Evolutionary conservation across 345 rosid species (phyloP).

Genomic region (Euphorbia pulcherrima): DNA sequence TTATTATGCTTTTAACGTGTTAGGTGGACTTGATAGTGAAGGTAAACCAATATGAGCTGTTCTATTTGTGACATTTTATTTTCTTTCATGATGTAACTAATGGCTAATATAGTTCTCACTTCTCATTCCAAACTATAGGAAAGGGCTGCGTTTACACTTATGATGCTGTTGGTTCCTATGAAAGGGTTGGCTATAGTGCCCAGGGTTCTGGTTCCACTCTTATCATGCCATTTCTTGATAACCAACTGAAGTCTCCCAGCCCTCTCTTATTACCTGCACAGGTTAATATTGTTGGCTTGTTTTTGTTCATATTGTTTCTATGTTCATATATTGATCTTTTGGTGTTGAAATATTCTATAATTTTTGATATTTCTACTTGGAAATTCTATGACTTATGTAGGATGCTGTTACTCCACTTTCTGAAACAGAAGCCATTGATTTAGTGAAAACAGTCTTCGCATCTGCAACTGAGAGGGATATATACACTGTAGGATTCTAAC

Average conservation of each 20-base stretch:
- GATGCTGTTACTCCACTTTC: slow-evolving; percentile 92
- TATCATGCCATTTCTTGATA: slow-evolving; percentile 93
- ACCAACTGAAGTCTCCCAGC: slow-evolving; percentile 93
- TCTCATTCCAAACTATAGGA: slow-evolving; percentile 43
- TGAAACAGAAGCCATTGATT: slow-evolving; percentile 80
- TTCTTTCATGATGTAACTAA: not conserved
- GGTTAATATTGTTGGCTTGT: slow-evolving; percentile 31
- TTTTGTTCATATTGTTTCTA: not conserved
- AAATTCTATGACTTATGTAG: slow-evolving; percentile 33
- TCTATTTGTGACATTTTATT: slow-evolving; percentile 5
- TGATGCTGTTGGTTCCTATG: slow-evolving; percentile 98
- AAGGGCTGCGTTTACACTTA: slow-evolving; percentile 95
- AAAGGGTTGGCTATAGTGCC: slow-evolving; percentile 91
- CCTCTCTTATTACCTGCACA: slow-evolving; percentile 84
- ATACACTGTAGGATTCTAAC: slow-evolving; percentile 53
- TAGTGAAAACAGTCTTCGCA: slow-evolving; percentile 85
- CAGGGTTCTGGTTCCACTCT: slow-evolving; percentile 94
- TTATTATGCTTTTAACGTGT: slow-evolving; percentile 86
- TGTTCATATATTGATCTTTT: slow-evolving; percentile 8
- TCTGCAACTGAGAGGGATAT: slow-evolving; percentile 98
- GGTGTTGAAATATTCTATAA: not conserved
- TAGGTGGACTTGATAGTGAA: slow-evolving; percentile 91
- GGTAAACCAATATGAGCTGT: slow-evolving; percentile 39
- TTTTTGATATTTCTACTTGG: not conserved
- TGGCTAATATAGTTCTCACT: not conserved